Percentiles rank a stretch among this genome's conserved stretches.
These are phyloP conservation scores for Zalerion maritima DNA, from an alignment of 495 filamentous ascomycete species.

Conservation along the genomic window DNA sequence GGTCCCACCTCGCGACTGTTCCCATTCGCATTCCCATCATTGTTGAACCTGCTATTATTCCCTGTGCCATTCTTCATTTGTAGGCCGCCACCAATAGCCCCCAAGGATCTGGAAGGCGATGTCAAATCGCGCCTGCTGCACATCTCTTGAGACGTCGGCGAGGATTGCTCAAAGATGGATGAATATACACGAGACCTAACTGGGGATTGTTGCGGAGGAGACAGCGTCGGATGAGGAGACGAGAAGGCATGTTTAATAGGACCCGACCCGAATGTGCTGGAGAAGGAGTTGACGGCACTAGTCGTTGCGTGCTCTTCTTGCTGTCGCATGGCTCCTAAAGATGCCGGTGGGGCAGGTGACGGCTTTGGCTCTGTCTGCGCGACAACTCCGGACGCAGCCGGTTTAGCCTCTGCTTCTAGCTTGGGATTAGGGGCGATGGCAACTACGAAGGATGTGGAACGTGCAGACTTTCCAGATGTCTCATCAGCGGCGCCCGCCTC, in stretches of 20 bases:
- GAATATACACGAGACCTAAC: slow-evolving; percentile 26
- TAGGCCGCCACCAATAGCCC: too few relatives aligned
- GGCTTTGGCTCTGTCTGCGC: slow-evolving; percentile 14
- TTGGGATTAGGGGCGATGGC: too few relatives aligned
- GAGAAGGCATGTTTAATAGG: slow-evolving; percentile 29
- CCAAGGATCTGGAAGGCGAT: too few relatives aligned
- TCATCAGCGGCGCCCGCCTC: slow-evolving; percentile 7
- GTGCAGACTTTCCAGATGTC: slow-evolving; percentile 8
- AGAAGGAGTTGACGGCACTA: slow-evolving; percentile 1
- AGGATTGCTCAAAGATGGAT: slow-evolving; percentile 20
- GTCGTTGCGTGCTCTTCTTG: too few relatives aligned
- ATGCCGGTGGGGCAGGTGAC: slow-evolving; percentile 7
- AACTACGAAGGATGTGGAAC: too few relatives aligned
- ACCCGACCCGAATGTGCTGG: too few relatives aligned
- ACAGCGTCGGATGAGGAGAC: slow-evolving; percentile 27
- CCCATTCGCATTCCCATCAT: too few relatives aligned
- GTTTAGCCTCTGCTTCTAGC: slow-evolving; percentile 4
- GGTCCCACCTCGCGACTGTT: too few relatives aligned
- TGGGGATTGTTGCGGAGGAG: slow-evolving; percentile 23
- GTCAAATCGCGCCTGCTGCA: too few relatives aligned
- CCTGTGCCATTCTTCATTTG: too few relatives aligned
- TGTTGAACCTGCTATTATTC: too few relatives aligned
- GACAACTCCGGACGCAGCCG: slow-evolving; percentile 3
- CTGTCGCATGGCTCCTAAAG: too few relatives aligned
- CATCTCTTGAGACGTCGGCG: slow-evolving; percentile 8